Evolutionary conservation across 352 stramenopile species (phyloP), one percentile per base, ranked within the genome.

Genomic region (Globisporangium apiculatum): DNA sequence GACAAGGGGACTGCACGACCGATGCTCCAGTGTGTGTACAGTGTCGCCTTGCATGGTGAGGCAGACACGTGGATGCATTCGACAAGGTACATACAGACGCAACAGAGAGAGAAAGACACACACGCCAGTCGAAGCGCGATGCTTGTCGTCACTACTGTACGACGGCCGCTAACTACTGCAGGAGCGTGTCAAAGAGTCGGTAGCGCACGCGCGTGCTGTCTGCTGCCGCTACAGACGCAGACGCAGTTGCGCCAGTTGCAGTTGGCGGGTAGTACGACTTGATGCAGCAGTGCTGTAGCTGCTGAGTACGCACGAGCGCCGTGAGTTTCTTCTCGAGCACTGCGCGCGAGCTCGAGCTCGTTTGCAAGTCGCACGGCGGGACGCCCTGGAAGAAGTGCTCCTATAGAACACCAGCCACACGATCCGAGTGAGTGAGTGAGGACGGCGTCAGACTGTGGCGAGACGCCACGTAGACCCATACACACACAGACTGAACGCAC

Each of bases 341-440:
- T 8, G 40, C 17, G 17, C 71, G 76, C 7, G 79, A 89, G 35
- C 58, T 86, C 6, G 74, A 81, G 55, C 64, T 80, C 52, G 60
- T 72, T 36, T 18, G 61, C 36, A 91, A 67, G 58, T 91, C 77
- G 46, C 82, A 87, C 2, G 79, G 74, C 1, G 82, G 82, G 36
- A 90, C 83, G 7, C 77, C 82, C 24, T 83, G 77, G 43, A 91
- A 55, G 57, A 91, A 89, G 48, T 79, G 60, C 48, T 87, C 79
- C 82, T 91, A 46, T 11, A 31, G 6, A 31, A 31, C 24, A 31
- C 24, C 24, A 31, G 24, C 24, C 24, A 31, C 24, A 31, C 24
- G 24, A 31, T 31, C 24, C 24, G 24, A 31, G 24, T 31, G 24
- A 31, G 24, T 31, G 24, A 31, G 2, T 31, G 24, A 31, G 24